A percentile compares a stretch with the other conserved stretches of the same genome.
phyloP scores from a whole-genome alignment of 768 basidiomycete genomes.

The Leccinum disarticulatum region DNA sequence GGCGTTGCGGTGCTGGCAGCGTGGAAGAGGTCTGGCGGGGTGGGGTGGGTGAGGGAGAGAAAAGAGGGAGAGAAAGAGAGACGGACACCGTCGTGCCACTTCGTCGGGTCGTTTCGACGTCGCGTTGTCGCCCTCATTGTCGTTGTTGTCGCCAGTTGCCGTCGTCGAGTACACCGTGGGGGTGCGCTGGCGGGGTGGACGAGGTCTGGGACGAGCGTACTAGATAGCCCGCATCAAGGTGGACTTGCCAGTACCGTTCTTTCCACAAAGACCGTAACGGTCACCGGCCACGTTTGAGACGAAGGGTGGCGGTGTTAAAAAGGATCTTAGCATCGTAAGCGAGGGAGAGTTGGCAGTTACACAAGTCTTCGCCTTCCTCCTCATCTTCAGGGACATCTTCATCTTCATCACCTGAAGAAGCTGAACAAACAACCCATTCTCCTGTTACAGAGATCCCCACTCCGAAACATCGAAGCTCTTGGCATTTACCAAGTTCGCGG shows the following conservation, averaged over 20 bases:
- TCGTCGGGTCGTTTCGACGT: too few species aligned
- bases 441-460: slow-evolving; percentile 83
- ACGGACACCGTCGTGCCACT: too few species aligned
- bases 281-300: slow-evolving; percentile 98
- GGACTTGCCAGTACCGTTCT: slow-evolving; percentile 98
- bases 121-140: too few species aligned
- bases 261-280: slow-evolving; percentile 97
- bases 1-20: too few species aligned
- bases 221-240: slow-evolving; percentile 87
- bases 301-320: slow-evolving; percentile 93
- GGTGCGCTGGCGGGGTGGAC: too few species aligned
- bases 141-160: too few species aligned
- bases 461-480: slow-evolving; percentile 91
- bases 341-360: slow-evolving; percentile 98
- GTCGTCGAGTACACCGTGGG: too few species aligned
- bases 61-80: too few species aligned
- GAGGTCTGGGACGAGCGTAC: too few species aligned
- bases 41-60: too few species aligned
- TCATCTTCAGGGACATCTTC: slow-evolving; percentile 78
- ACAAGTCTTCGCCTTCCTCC: slow-evolving; percentile 97
- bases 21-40: too few species aligned
- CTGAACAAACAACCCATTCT: slow-evolving; percentile 90
- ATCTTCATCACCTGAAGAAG: slow-evolving; percentile 71
- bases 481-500: slow-evolving; percentile 81
- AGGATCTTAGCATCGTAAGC: slow-evolving; percentile 99